Evolutionary conservation across 2,329 filamentous ascomycete genomes (phyloP), one percentile per base, ranked within the genome.

Genomic region (Metarhizium album): DNA sequence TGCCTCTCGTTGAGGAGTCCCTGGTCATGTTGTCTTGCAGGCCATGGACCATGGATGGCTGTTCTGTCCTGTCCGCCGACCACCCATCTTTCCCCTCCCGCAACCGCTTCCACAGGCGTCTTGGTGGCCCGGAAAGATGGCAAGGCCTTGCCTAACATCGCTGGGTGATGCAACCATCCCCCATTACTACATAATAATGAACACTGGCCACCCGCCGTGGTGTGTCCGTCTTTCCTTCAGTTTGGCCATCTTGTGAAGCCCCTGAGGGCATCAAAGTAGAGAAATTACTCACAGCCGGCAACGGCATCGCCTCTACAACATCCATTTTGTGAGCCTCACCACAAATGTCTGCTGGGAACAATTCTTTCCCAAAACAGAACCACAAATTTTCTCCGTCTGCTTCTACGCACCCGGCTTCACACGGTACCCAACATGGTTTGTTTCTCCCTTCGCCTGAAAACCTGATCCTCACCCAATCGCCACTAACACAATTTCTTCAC

Each of bases 101-200:
- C 43, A 45, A 20, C 29, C 49, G 49, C 45, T 45, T 33, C n/a
- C n/a, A 35, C 35, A 42, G 6, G 33, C 27, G 29, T 31, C 23
- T 45, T 22, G 14, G 35, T 45, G 29, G 24, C 29, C 40, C 31
- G 23, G 22, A 5, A 45, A 24, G 20, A 22, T 43, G 22, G n/a
- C 40, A 9, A 23, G 22, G 22, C 18, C 11, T 24, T 11, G 40
- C 40, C 24, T 43, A n/a, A 23, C 20, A n/a, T 14, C 22, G 13
- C 13, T 43, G 40, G 7, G 14, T 20, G 8, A 20, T 20, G n/a
- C 37, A 42, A 33, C 29, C 47, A 22, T 27, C 22, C 47, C 42
- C 50, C n/a, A n/a, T n/a, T 42, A 45, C n/a, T 75, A 75, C 73
- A 74, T 75, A 76, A 75, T 69, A 63, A 61, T 58, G 37, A 45